These are phyloP conservation scores for Fallopia convolvulus DNA, from an alignment of 148 eudicot genomes.

Conservation along the genomic window DNA sequence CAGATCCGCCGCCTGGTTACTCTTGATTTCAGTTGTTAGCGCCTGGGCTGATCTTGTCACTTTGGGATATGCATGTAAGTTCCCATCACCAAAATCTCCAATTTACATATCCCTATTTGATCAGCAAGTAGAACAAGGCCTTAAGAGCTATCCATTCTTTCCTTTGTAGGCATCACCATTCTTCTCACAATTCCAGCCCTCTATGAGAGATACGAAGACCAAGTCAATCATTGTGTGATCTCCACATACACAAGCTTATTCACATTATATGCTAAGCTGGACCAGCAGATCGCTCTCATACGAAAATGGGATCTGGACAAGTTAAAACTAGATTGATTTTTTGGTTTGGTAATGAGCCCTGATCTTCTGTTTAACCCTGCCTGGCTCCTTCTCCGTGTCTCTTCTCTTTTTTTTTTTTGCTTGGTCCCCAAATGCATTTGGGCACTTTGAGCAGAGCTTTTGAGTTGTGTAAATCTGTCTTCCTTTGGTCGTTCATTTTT, in stretches of 20 bases:
- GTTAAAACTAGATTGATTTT: slow-evolving; percentile 36
- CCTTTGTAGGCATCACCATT: slow-evolving; percentile 49
- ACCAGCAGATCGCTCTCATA: slow-evolving; percentile 33
- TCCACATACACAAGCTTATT: slow-evolving; percentile 12
- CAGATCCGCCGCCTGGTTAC: slow-evolving; percentile 40
- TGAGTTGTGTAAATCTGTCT: neutral
- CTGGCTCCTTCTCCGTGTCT: neutral
- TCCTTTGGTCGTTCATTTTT: slow-evolving; percentile 5
- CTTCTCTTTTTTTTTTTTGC: neutral
- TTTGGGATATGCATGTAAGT: slow-evolving; percentile 62
- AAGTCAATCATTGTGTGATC: slow-evolving; percentile 14
- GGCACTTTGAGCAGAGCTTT: neutral
- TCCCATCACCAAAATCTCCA: neutral
- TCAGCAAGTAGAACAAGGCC: neutral
- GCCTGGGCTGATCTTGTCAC: slow-evolving; percentile 62
- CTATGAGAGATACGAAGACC: slow-evolving; percentile 69
- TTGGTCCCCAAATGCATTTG: neutral
- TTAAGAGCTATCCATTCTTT: neutral
- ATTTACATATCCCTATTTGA: neutral
- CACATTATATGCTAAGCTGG: slow-evolving; percentile 28
- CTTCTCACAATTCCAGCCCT: slow-evolving; percentile 64
- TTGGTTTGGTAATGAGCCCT: neutral
- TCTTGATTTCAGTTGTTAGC: slow-evolving; percentile 46
- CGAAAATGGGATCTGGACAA: slow-evolving; percentile 45
- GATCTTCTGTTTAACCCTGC: neutral